These are phyloP conservation scores for Corchorus capsularis DNA, from an alignment of 345 rosid genomes.

Conservation along the genomic window DNA sequence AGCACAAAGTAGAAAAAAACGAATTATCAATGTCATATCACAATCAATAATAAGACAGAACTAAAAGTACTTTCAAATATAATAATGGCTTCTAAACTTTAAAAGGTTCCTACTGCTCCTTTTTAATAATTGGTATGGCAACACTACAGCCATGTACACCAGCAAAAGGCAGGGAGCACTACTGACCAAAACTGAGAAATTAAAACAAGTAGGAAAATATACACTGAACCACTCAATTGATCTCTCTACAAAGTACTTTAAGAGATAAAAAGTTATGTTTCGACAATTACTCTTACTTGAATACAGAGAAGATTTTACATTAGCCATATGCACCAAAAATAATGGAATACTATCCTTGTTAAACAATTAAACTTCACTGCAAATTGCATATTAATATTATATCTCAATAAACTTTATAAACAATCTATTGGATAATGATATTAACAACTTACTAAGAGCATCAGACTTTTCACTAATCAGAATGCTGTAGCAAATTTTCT, in stretches of 20 bases:
- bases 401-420: neutral
- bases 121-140: neutral
- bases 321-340: neutral
- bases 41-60: constrained; percentile 11
- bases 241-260: too few species aligned
- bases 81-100: neutral
- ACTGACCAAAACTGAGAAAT: neutral
- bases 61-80: constrained; percentile 10
- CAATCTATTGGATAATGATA: constrained; percentile 4
- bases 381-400: neutral
- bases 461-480: neutral
- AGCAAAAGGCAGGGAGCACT: neutral
- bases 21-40: constrained; percentile 1
- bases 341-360: neutral
- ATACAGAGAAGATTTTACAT: neutral
- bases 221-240: too few species aligned
- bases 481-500: neutral
- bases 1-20: neutral
- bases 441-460: neutral
- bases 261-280: too few species aligned
- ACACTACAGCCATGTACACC: neutral
- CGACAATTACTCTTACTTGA: neutral
- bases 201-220: neutral
- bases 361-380: neutral
- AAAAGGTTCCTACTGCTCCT: neutral